Conservation (phyloP, 345 rosid species). For the Lepidium sativum region DNA sequence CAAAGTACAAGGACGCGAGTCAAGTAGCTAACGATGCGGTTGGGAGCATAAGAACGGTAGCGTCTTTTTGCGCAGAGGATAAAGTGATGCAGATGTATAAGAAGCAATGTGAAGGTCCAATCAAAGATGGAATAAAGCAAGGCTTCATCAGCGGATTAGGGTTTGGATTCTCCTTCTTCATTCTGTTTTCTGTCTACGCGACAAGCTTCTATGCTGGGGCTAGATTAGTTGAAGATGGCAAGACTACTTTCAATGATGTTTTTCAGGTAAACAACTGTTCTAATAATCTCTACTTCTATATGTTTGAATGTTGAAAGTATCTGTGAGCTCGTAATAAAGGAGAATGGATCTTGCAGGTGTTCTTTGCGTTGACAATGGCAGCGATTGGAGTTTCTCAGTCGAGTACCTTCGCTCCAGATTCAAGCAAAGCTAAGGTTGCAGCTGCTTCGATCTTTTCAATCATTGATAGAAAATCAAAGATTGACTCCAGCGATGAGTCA, state of each 20-base stretch:
- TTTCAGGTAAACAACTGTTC: constrained; percentile 33
- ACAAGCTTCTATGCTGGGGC: constrained; percentile 68
- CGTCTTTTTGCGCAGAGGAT: constrained; percentile 77
- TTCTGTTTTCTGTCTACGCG: constrained; percentile 43
- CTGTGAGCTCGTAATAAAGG: neutral
- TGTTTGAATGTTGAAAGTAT: neutral
- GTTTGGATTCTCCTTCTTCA: constrained; percentile 51
- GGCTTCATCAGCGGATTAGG: constrained; percentile 61
- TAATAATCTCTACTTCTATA: neutral
- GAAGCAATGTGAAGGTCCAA: constrained; percentile 60
- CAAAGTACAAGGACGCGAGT: constrained; percentile 70
- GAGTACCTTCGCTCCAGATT: constrained; percentile 47
- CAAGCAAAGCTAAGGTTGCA: constrained; percentile 42
- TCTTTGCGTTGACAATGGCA: constrained; percentile 56
- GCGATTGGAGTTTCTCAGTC: constrained; percentile 52
- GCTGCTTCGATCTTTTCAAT: constrained; percentile 63
- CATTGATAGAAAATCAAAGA: constrained; percentile 50
- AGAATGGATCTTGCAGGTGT: constrained; percentile 37
- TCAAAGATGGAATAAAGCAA: constrained; percentile 51
- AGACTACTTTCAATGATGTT: constrained; percentile 44
- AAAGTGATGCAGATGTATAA: constrained; percentile 57
- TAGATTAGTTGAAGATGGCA: constrained; percentile 45
- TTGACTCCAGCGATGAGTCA: constrained; percentile 48
- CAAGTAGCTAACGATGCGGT: constrained; percentile 84
- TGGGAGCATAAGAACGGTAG: constrained; percentile 76